Evolutionary conservation across 768 basidiomycete genomes (phyloP).

Genomic region (Naganishia onofrii): DNA sequence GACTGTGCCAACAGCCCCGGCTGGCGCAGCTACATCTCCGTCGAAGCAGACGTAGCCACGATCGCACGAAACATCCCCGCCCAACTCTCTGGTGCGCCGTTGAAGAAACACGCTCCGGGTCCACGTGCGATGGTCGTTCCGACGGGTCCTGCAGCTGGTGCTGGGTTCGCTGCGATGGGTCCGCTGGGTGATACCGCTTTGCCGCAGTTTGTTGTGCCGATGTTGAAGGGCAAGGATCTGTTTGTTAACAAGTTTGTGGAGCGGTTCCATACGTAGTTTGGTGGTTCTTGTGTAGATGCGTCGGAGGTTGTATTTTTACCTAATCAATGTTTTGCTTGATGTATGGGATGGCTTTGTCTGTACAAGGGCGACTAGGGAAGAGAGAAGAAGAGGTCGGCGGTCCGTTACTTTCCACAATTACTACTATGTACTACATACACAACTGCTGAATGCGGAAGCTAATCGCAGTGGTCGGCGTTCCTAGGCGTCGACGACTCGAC

Average conservation of each 20-base stretch:
- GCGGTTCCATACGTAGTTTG: constrained; percentile 8
- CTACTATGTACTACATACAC: too few species aligned
- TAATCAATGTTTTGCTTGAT: too few species aligned
- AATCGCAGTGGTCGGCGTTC: too few species aligned
- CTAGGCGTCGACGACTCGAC: too few species aligned
- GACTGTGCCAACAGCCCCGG: constrained; percentile 43
- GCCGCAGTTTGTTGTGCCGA: constrained; percentile 33
- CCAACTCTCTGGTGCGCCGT: background rate
- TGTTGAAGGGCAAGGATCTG: constrained; percentile 48
- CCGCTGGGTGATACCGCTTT: constrained; percentile 26
- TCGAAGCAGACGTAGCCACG: constrained; percentile 31
- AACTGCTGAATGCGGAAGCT: too few species aligned
- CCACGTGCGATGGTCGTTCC: constrained; percentile 28
- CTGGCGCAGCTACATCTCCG: constrained; percentile 39
- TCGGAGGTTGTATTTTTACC: background rate
- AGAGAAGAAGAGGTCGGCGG: too few species aligned
- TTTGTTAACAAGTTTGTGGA: constrained; percentile 27
- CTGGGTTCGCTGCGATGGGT: constrained; percentile 27
- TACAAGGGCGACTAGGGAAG: too few species aligned
- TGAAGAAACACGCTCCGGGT: constrained; percentile 30
- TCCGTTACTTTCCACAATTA: too few species aligned
- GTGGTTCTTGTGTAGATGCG: background rate
- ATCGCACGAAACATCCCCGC: constrained; percentile 51
- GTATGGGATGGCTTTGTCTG: too few species aligned
- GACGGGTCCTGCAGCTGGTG: constrained; percentile 21